A percentile compares a stretch with the other conserved stretches of the same genome.
phyloP scores from a whole-genome alignment of 768 basidiomycete genomes.

The Tephrocybe sp. region DNA sequence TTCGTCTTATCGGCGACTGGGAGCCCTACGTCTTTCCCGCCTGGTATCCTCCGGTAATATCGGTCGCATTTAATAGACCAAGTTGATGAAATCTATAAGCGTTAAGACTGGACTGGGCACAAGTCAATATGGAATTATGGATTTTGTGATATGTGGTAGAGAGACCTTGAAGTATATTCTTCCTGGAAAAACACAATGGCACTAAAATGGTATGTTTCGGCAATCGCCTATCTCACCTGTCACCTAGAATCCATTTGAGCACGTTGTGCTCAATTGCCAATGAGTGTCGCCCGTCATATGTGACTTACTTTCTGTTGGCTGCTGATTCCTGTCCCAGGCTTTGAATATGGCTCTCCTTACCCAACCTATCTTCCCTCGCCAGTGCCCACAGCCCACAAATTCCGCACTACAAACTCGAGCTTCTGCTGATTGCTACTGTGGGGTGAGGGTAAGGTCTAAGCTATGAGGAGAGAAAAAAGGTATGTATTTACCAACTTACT shows the following conservation, averaged over 20 bases:
- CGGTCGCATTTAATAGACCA: conserved; percentile 73
- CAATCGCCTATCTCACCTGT: conserved; percentile 58
- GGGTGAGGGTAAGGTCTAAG: no score
- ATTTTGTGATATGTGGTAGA: neutral
- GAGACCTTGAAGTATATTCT: conserved; percentile 65
- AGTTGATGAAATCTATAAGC: conserved; percentile 68
- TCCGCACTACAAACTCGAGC: no score
- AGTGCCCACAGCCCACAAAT: no score
- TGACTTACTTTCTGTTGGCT: no score
- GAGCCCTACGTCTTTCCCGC: conserved; percentile 67
- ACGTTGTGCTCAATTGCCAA: conserved; percentile 74
- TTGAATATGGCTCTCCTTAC: no score
- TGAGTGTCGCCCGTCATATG: no score
- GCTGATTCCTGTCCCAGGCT: no score
- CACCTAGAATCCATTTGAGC: conserved; percentile 78
- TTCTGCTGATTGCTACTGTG: no score
- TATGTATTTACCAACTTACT: no score
- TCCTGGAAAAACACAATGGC: conserved; percentile 78
- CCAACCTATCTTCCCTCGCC: no score
- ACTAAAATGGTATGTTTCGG: conserved; percentile 72
- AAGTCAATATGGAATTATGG: neutral
- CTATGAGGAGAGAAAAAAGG: no score
- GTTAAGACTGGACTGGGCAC: conserved; percentile 53
- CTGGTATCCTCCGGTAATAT: conserved; percentile 71
- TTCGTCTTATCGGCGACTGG: conserved; percentile 41